A percentile compares a stretch with the other conserved stretches of the same genome.
Conservation (phyloP, 306 rosid species). For the Adenanthera pavonina region DNA sequence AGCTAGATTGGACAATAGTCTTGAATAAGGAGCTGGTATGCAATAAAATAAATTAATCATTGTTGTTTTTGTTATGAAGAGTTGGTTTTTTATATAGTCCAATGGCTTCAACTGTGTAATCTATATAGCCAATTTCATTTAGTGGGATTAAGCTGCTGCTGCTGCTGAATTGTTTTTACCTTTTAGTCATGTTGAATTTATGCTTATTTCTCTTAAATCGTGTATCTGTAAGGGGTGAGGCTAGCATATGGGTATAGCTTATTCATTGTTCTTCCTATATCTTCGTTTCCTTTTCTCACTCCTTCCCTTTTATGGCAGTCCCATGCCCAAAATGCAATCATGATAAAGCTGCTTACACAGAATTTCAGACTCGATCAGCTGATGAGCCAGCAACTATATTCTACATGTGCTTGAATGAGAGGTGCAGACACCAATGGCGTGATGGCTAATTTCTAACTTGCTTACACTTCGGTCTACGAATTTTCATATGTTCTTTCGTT, state of each 20-base stretch:
- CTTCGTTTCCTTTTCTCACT: slow-evolving; percentile 17
- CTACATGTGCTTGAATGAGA: slow-evolving; percentile 57
- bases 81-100: no score
- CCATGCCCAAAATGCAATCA: slow-evolving; percentile 60
- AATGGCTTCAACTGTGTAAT: no score
- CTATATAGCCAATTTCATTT: no score
- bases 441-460: slow-evolving; percentile 21
- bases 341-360: slow-evolving; percentile 53
- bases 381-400: slow-evolving; percentile 74
- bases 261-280: neutral
- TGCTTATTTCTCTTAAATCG: neutral
- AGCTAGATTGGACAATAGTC: neutral
- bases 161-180: neutral
- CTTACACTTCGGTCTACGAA: neutral
- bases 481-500: neutral
- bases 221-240: neutral
- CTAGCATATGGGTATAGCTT: slow-evolving; percentile 7
- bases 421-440: slow-evolving; percentile 59
- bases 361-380: slow-evolving; percentile 70
- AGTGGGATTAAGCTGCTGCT: neutral
- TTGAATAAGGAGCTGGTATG: neutral
- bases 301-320: slow-evolving; percentile 37
- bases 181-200: no score
- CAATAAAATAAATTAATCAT: neutral
- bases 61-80: neutral